phyloP scores from a whole-genome alignment of 495 filamentous ascomycete genomes.

The Penicillium goetzii region DNA sequence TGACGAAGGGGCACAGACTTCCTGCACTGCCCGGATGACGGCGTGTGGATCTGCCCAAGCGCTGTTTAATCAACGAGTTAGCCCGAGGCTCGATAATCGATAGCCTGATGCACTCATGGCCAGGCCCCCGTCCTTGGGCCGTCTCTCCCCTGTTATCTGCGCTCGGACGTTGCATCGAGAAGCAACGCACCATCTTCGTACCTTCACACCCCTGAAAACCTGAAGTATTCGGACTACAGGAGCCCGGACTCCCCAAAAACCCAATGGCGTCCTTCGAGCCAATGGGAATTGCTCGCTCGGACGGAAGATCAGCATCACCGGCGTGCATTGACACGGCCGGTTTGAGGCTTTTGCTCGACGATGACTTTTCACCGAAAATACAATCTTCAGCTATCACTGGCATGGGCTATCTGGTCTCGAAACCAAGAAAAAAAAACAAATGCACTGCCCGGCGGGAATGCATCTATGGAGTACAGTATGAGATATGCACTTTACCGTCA shows the following conservation, averaged over 20 bases:
- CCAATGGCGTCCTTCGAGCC: not conserved
- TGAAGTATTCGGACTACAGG: conserved; percentile 5
- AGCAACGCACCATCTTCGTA: not conserved
- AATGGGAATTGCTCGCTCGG: not conserved
- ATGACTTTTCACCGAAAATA: not conserved
- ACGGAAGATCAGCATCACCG: conserved; percentile 1
- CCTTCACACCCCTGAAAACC: not conserved
- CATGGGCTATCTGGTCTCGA: not conserved
- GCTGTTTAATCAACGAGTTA: not conserved
- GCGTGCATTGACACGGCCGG: not conserved
- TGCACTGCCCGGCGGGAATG: conserved; percentile 4
- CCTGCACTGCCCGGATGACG: conserved; percentile 1
- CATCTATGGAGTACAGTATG: not conserved
- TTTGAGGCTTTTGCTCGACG: not conserved
- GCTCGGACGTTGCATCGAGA: conserved; percentile 3
- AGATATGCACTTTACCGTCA: conserved; percentile 6
- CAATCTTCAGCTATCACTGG: not conserved
- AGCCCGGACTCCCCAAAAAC: not conserved
- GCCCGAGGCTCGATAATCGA: conserved; percentile 2
- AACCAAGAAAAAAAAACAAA: not conserved
- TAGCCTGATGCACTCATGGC: conserved; percentile 4
- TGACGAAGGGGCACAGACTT: conserved; percentile 1
- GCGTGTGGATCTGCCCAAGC: not conserved
- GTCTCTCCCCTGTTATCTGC: not conserved
- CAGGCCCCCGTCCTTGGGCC: not conserved